Evolutionary conservation across 192 early-diverging fungal species (phyloP), one percentile per base, ranked within the genome.

Genomic region (Mortierella hygrophila): DNA sequence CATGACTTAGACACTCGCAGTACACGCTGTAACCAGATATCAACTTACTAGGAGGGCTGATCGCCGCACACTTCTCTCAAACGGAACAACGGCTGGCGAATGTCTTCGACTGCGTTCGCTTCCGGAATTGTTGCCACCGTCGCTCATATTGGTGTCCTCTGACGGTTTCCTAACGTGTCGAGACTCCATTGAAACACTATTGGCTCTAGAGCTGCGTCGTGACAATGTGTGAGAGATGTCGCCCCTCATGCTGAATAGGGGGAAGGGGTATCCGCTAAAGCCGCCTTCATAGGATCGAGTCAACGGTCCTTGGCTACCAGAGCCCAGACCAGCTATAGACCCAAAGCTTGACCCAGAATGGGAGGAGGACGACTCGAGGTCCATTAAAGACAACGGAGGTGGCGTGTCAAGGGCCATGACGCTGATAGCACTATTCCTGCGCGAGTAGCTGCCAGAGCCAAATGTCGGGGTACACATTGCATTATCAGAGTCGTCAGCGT

Each of bases 401-500:
- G 83, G 83, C n/a, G 83, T 85, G 44, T 85, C 83, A 13, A 85
- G 73, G 9, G 83, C 83, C 83, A 85, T 85, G 21, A 77, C 78
- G 44, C 83, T 85, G 49, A 80, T 70, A 42, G 83, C 42, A 38
- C 83, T 85, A 65, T 85, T 85, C 47, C 83, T 52, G 11, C 83
- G 49, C 29, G 83, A 85, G 21, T 76, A 76, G 54, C 54, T 60
- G 44, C 47, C 41, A 21, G 83, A 85, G 47, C 78, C 83, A 80
- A 85, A 85, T 41, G 83, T 85, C 21, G 83, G 83, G 68, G 83
- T 85, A 52, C 74, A 79, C 83, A 85, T 85, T 10, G 83, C 83
- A 35, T 85, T 85, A 29, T 85, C 83, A 32, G 77, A 80, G 32
- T 85, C 83, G 2, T 85, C 83, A 65, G 78, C 40, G 38, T 79